phyloP scores from a whole-genome alignment of 345 rosid genomes.

The Excoecaria cochinchinensis region DNA sequence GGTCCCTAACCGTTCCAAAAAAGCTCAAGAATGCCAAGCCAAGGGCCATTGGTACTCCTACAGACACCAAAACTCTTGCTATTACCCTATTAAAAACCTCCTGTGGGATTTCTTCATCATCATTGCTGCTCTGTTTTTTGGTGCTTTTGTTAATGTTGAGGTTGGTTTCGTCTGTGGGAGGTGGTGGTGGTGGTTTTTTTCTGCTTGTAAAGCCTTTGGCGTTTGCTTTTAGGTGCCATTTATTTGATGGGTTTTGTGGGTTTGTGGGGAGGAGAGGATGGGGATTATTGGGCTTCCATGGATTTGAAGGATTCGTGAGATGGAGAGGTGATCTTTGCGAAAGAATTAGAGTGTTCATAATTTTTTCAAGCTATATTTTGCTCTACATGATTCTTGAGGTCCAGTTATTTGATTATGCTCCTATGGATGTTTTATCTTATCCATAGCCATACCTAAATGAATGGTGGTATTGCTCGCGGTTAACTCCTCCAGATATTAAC shows the following conservation, averaged over 20 bases:
- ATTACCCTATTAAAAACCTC: constrained; percentile 49
- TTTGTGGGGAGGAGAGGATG: constrained; percentile 14
- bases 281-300: constrained; percentile 11
- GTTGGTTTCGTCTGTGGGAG: constrained; percentile 10
- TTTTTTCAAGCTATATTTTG: background rate
- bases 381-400: background rate
- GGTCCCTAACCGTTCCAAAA: constrained; percentile 44
- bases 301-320: constrained; percentile 22
- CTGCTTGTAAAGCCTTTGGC: constrained; percentile 44
- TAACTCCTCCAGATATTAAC: background rate
- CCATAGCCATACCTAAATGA: constrained; percentile 5
- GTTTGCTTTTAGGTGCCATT: constrained; percentile 38
- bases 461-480: background rate
- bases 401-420: background rate
- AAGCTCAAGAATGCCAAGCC: constrained; percentile 41
- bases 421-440: constrained; percentile 9
- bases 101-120: constrained; percentile 48
- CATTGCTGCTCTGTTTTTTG: constrained; percentile 21
- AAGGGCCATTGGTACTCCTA: constrained; percentile 44
- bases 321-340: constrained; percentile 26
- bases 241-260: constrained; percentile 17
- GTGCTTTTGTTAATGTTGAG: constrained; percentile 4
- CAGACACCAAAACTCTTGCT: constrained; percentile 45
- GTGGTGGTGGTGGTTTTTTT: constrained; percentile 7
- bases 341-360: constrained; percentile 44